phyloP scores from a whole-genome alignment of 164 flowering plant species.

The Kalanchoe fedtschenkoi region DNA sequence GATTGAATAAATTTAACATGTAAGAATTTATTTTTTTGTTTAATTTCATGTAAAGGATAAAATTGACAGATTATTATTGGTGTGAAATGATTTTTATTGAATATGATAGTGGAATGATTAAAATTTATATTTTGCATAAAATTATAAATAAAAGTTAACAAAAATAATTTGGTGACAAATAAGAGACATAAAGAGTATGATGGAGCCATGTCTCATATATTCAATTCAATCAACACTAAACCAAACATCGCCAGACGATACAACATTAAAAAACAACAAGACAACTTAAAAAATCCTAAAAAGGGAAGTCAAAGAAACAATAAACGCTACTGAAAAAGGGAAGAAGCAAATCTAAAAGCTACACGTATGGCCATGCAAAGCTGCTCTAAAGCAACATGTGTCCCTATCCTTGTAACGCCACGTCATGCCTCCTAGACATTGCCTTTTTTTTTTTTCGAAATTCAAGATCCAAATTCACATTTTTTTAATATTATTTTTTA shows the following conservation, averaged over 20 bases:
- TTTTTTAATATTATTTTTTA: no score
- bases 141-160: no score
- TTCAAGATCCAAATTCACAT: no score
- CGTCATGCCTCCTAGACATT: not conserved
- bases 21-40: no score
- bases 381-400: not conserved
- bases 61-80: no score
- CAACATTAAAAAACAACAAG: not conserved
- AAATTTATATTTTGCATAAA: no score
- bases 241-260: not conserved
- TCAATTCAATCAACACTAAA: not conserved
- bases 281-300: not conserved
- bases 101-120: no score
- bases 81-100: no score
- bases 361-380: not conserved
- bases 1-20: no score
- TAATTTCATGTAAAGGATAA: no score
- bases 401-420: not conserved
- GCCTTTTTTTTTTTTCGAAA: not conserved
- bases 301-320: not conserved
- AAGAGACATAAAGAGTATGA: no score
- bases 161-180: no score
- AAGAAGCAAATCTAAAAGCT: constrained; percentile 3
- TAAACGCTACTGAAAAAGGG: not conserved
- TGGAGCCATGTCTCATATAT: not conserved